Evolutionary conservation across 2,329 filamentous ascomycete genomes (phyloP), one percentile per base, ranked within the genome.

Genomic region (Pseudogymnoascus sp.): DNA sequence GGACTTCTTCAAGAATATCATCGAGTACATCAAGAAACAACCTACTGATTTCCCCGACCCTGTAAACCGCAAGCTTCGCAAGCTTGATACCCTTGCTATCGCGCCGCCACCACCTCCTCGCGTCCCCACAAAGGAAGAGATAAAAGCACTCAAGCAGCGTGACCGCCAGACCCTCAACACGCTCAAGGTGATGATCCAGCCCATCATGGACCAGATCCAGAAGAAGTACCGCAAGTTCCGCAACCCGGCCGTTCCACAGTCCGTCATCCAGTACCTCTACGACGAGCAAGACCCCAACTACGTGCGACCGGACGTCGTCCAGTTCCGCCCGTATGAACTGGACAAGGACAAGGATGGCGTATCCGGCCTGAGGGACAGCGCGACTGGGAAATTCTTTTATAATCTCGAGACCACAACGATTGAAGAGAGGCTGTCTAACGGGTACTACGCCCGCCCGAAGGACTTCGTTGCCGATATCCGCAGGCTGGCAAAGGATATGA

Each of bases 171-270:
- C 88, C 10, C 81, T 97, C 62, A 97, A 97, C 73, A 79, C 88
- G 64, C 79, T 99, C 67, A 99, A 97, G 78, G 86, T 96, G 40
- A 81, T 88, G 62, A 86, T 99, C 62, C 93, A 97, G 74, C 91
- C 91, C 1, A 91, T 97, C 68, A 97, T 99, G 92, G 93, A 99
- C 69, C 91, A 97, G 76, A 91, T 99, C 72, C 95, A 96, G 74
- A 81, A 82, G 66, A 92, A 89, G 73, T 96, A 96, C 77, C 90
- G 88, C 73, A 91, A 91, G 68, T 97, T 97, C 76, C 84, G 92
- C 65, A 86, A 86, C 63, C 88, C 91, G 1, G 85, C 91, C 44
- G 88, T 99, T 65, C 85, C 90, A 1, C 86, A 90, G 61, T 75
- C 77, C 10, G 83, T 87, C 67, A 91, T 96, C 64, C 81, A 86